Base-by-base conservation (phyloP, 2,329 filamentous ascomycete genomes). In the Microdochium paspali region DNA sequence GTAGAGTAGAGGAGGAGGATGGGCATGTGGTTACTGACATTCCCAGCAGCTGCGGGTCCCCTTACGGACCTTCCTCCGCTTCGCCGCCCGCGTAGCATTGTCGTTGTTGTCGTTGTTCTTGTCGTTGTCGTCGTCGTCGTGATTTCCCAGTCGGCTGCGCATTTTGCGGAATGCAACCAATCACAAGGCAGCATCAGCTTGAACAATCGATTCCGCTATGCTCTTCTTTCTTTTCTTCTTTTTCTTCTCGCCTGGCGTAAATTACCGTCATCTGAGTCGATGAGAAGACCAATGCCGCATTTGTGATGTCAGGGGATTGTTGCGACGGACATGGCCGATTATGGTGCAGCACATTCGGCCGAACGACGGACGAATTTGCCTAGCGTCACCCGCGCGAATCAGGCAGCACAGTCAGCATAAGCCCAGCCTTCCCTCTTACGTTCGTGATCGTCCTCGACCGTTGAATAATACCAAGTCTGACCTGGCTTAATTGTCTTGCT, bases 31-130 rank as follows among this genome's bases (percentile, higher is more conserved):
- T 21, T 6, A 57, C 65, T 66, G 64, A 69, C 74, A 77, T 58
- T 77, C 72, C 73, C 73, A 77, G 54, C 74, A 77, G 53, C 73
- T 76, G 51, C 68, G 68, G 2, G 74, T 78, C n/a, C 74, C 74
- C 50, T 77, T 77, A 18, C 72, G 69, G 23, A 74, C 54, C 54
- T 67, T 73, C 46, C 69, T 63, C 46, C 68, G 62, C 54, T 67
- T 67, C 24, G 59, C 51, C 23, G 59, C 61, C 13, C 26, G 26
- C 26, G 52, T 49, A 20, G 55, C 50, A 23, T 25, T 48, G 12
- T 44, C 46, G 32, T 49, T 49, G 20, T 40, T 9, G 18, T 21
- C 10, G 35, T 18, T 40, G 35, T n/a, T n/a, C n/a, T n/a, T n/a
- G n/a, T n/a, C n/a, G n/a, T n/a, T n/a, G n/a, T n/a, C n/a, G n/a